phyloP scores from a whole-genome alignment of 768 basidiomycete species.

The Amyloporia xantha region DNA sequence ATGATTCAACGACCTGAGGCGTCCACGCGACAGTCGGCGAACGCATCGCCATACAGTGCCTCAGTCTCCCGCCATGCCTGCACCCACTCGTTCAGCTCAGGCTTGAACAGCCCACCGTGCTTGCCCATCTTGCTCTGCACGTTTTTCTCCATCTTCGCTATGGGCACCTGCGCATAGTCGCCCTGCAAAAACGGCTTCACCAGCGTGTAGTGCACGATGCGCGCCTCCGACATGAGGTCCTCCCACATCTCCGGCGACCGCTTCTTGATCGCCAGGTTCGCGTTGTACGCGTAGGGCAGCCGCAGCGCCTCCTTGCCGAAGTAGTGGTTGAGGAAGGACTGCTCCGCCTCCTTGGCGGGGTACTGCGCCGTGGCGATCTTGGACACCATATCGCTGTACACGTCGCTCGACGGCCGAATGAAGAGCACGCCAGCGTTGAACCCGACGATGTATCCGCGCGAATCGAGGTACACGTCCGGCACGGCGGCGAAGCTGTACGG shows the following conservation, averaged over 20 bases:
- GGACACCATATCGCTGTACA: slow-evolving; percentile 26
- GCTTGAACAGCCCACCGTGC: slow-evolving; percentile 21
- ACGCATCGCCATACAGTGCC: slow-evolving; percentile 6
- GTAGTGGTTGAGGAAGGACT: slow-evolving; percentile 37
- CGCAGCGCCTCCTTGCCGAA: slow-evolving; percentile 29
- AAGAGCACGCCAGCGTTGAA: slow-evolving; percentile 37
- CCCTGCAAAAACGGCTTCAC: slow-evolving; percentile 23
- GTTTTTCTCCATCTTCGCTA: slow-evolving; percentile 19
- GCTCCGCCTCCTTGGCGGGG: slow-evolving; percentile 30
- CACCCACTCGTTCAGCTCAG: slow-evolving; percentile 27
- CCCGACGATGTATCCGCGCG: slow-evolving; percentile 27
- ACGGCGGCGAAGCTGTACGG: slow-evolving; percentile 37
- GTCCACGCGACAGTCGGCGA: background rate
- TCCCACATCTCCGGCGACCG: slow-evolving; percentile 28
- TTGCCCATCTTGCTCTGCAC: slow-evolving; percentile 15
- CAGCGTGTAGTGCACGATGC: slow-evolving; percentile 35
- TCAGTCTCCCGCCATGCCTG: slow-evolving; percentile 18
- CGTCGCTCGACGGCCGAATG: slow-evolving; percentile 25
- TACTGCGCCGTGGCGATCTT: slow-evolving; percentile 26
- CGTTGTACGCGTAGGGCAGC: slow-evolving; percentile 37
- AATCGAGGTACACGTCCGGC: slow-evolving; percentile 29
- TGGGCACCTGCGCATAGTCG: background rate
- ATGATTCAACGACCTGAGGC: too few species aligned
- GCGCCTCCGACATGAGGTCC: slow-evolving; percentile 25
- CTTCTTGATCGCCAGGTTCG: slow-evolving; percentile 33